Percentiles rank a stretch among this genome's conserved stretches.
These are phyloP conservation scores for Neoboletus brunneissimus DNA, from an alignment of 768 basidiomycete genomes.

Conservation along the genomic window DNA sequence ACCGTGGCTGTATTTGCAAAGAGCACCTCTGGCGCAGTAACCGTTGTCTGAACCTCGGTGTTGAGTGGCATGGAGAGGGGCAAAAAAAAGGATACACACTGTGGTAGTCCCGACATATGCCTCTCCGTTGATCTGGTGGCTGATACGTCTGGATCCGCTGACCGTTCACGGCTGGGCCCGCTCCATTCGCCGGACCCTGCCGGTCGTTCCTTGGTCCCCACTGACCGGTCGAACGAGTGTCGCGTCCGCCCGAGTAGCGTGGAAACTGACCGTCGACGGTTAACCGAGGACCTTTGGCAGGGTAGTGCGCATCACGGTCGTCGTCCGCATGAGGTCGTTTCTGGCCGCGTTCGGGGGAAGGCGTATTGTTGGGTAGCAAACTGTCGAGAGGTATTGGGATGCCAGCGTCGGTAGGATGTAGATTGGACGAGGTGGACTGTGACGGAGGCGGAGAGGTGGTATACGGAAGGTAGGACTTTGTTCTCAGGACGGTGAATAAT, in stretches of 20 bases:
- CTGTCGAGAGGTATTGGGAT: slow-evolving; percentile 80
- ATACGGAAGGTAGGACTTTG: slow-evolving; percentile 84
- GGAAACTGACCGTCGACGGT: slow-evolving; percentile 64
- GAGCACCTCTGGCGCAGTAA: slow-evolving; percentile 83
- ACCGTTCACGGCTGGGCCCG: slow-evolving; percentile 34
- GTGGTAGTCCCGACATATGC: slow-evolving; percentile 89
- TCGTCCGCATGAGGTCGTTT: slow-evolving; percentile 68
- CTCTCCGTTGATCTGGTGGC: slow-evolving; percentile 70
- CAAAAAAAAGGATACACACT: slow-evolving; percentile 51
- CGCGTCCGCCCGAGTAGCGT: slow-evolving; percentile 50
- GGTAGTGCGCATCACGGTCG: slow-evolving; percentile 55
- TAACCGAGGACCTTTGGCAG: slow-evolving; percentile 72
- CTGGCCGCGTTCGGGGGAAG: slow-evolving; percentile 51
- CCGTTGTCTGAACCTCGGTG: slow-evolving; percentile 64
- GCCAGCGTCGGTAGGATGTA: slow-evolving; percentile 50
- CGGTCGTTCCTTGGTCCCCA: slow-evolving; percentile 40
- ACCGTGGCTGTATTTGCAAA: slow-evolving; percentile 91
- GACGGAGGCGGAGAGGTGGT: slow-evolving; percentile 41
- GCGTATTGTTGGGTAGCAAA: slow-evolving; percentile 45
- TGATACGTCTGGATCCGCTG: slow-evolving; percentile 60
- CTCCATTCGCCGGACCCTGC: slow-evolving; percentile 26
- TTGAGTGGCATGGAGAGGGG: slow-evolving; percentile 8
- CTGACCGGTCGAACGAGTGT: slow-evolving; percentile 38
- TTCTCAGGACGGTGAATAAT: slow-evolving; percentile 79
- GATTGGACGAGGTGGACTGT: slow-evolving; percentile 35